Conservation (phyloP, 495 filamentous ascomycete genomes). For the Achaetomiella virescens region DNA sequence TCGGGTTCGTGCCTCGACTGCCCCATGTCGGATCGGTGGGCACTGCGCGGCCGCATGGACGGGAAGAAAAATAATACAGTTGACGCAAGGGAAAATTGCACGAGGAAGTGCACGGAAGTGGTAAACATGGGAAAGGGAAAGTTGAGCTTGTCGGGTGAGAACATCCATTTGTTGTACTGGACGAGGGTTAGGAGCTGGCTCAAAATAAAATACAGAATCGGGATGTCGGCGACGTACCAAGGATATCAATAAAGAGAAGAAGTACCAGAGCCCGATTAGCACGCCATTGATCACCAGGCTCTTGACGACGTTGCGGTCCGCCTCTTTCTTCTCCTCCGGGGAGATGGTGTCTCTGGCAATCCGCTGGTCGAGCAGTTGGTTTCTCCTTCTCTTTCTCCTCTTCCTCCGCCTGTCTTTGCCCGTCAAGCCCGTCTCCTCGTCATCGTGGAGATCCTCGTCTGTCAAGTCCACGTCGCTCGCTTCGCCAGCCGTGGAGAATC, state of each 20-base stretch:
- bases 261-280: constrained; percentile 86
- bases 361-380: constrained; percentile 67
- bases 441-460: constrained; percentile 73
- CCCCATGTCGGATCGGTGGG: constrained; percentile 41
- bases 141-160: constrained; percentile 72
- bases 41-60: constrained; percentile 64
- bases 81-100: constrained; percentile 82
- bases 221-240: constrained; percentile 51
- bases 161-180: constrained; percentile 99
- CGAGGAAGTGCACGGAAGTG: constrained; percentile 90
- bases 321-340: constrained; percentile 58
- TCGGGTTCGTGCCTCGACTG: constrained; percentile 49
- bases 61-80: constrained; percentile 79
- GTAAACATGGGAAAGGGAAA: constrained; percentile 96
- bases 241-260: constrained; percentile 91
- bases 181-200: constrained; percentile 6
- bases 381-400: constrained; percentile 56
- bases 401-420: constrained; percentile 61
- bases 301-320: constrained; percentile 64
- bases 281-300: constrained; percentile 61
- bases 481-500: constrained; percentile 24
- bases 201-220: background rate
- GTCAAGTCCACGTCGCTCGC: constrained; percentile 31
- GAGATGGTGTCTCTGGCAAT: constrained; percentile 54
- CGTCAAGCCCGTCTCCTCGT: constrained; percentile 85